Evolutionary conservation across 148 eudicot species (phyloP).

Genomic region (Dysphania ambrosioides): DNA sequence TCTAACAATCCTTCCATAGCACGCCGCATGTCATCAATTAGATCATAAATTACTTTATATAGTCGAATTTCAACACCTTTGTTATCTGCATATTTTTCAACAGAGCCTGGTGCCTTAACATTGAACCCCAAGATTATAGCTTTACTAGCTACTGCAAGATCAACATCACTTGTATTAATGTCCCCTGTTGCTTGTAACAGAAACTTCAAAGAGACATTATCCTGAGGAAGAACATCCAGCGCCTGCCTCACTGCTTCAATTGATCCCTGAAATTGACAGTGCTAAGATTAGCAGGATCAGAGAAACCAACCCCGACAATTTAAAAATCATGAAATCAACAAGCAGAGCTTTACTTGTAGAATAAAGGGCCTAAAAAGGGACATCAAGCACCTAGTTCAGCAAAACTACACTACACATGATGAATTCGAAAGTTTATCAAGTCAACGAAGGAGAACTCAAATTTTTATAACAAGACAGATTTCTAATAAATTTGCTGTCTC

Average conservation of each 20-base stretch:
- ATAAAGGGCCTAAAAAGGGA: not conserved
- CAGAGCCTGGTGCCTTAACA: slow-evolving; percentile 76
- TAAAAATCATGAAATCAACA: slow-evolving; percentile 2
- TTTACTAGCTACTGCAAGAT: slow-evolving; percentile 87
- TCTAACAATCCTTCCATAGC: slow-evolving; percentile 99
- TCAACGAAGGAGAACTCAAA: not conserved
- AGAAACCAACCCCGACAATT: not conserved
- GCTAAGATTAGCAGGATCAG: not conserved
- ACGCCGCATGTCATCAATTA: slow-evolving; percentile 86
- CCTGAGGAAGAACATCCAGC: slow-evolving; percentile 85
- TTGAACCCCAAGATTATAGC: slow-evolving; percentile 87
- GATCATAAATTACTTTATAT: slow-evolving; percentile 83
- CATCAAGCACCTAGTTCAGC: not conserved
- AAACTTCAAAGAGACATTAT: slow-evolving; percentile 76
- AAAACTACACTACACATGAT: not conserved
- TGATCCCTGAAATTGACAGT: slow-evolving; percentile 59
- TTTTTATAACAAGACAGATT: not conserved
- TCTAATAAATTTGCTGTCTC: not conserved
- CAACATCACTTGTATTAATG: slow-evolving; percentile 81
- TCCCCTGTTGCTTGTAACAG: slow-evolving; percentile 91
- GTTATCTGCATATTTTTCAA: slow-evolving; percentile 74
- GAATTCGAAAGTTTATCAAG: not conserved
- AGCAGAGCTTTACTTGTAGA: not conserved
- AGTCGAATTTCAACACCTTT: slow-evolving; percentile 75
- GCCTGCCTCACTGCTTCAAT: slow-evolving; percentile 91